Evolutionary conservation across 2,329 filamentous ascomycete genomes (phyloP), one percentile per base, ranked within the genome.

Genomic region (Botryotinia globosa): DNA sequence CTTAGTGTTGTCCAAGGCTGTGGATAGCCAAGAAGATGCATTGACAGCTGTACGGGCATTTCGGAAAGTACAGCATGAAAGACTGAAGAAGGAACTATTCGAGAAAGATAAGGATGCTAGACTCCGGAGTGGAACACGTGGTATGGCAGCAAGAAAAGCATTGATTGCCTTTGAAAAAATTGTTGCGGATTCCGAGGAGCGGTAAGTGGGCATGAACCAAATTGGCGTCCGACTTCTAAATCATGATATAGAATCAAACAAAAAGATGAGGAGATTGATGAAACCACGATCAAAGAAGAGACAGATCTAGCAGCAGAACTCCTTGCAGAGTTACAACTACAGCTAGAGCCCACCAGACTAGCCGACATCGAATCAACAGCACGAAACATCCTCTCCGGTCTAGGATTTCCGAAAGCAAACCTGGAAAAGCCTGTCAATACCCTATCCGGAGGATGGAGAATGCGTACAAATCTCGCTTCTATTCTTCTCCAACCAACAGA

Each of bases 381-480:
- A 6, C 88, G 89, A 69, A 87, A 83, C 62, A 88, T 94, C 37
- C 85, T 96, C 7, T 58, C 69, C 5, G 72, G 73, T 54, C 42
- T 75, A 0, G 92, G 92, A 0, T 95, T 95, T 80, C 87, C 89
- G 1, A 87, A 91, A 39, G 80, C 86, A 1, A 84, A 85, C 72
- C 87, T 93, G 74, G 83, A 85, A 22, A 88, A 87, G 74, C 85
- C 88, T 10, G 85, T 92, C 20, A 84, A 85, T 1, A 89, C 88
- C 51, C 84, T 97, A 3, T 96, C 93, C 0, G 93, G 94, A 10
- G 94, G 91, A 3, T 93, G 91, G 91, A 87, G 85, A 74, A 93
- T 92, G 89, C 87, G 91, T 16, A 88, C 88, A 42, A 85, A 89
- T 73, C 84, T 93, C 0, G 90, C 91, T 3, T 84, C 85, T 4